These are phyloP conservation scores for Syzygium oleosum DNA, from an alignment of 345 rosid species.

Conservation along the genomic window DNA sequence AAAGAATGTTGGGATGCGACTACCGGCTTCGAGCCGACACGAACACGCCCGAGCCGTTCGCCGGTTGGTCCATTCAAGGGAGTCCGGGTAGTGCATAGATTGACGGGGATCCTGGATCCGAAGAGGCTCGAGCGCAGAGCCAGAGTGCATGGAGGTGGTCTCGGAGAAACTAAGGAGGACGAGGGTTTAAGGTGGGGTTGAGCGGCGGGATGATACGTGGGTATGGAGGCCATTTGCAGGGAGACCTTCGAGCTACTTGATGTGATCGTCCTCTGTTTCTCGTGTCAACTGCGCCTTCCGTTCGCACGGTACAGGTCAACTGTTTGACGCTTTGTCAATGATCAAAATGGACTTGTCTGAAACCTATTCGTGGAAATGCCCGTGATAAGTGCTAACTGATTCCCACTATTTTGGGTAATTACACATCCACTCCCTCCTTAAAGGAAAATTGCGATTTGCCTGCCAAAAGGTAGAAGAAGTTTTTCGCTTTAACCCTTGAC, in stretches of 20 bases:
- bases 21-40: not conserved
- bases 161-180: not conserved
- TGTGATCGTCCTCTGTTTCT: not conserved
- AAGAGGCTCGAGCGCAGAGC: slow-evolving; percentile 1
- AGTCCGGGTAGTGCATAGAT: not conserved
- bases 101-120: not conserved
- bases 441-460: not conserved
- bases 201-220: not conserved
- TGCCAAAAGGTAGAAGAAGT: not conserved
- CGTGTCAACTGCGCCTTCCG: not conserved
- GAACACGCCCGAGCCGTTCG: not conserved
- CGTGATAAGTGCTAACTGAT: not conserved
- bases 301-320: not conserved
- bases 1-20: slow-evolving; percentile 28
- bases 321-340: not conserved
- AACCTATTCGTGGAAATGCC: not conserved
- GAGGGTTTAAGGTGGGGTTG: not conserved
- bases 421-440: not conserved
- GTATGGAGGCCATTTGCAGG: not conserved
- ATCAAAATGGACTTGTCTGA: not conserved
- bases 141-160: not conserved
- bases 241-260: not conserved
- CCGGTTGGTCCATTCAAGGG: not conserved
- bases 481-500: not conserved
- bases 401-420: not conserved